Evolutionary conservation across 2,329 filamentous ascomycete species (phyloP).

Genomic region (Pseudogymnoascus sp.): DNA sequence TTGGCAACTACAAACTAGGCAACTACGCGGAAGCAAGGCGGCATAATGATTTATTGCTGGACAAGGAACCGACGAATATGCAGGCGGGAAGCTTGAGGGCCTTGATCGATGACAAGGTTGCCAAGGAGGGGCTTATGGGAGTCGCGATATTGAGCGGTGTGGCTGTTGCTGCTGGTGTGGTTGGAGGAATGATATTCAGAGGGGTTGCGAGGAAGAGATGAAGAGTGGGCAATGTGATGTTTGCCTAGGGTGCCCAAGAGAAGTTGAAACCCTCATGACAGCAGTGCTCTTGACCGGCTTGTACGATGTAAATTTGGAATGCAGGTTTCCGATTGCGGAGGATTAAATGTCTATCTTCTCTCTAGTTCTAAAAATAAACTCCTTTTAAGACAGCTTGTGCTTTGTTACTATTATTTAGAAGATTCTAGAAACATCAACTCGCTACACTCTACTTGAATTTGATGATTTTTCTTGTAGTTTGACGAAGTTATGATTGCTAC

Average conservation of each 20-base stretch:
- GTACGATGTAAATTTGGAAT: background rate
- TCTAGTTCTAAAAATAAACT: background rate
- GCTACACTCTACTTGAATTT: background rate
- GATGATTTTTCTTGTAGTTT: background rate
- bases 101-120: constrained; percentile 92
- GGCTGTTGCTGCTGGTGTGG: constrained; percentile 84
- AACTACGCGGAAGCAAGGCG: constrained; percentile 92
- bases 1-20: constrained; percentile 96
- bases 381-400: background rate
- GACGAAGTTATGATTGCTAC: background rate
- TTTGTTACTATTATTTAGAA: background rate
- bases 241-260: background rate
- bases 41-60: constrained; percentile 87
- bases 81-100: constrained; percentile 80
- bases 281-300: constrained; percentile 2
- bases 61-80: constrained; percentile 83
- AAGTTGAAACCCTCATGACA: background rate
- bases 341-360: background rate
- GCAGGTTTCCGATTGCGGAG: background rate
- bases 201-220: constrained; percentile 52
- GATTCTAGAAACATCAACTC: background rate
- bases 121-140: constrained; percentile 86
- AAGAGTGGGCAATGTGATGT: background rate
- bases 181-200: constrained; percentile 78
- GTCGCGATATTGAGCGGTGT: constrained; percentile 92